A percentile compares a stretch with the other conserved stretches of the same genome.
Evolutionary conservation across 2,329 filamentous ascomycete genomes (phyloP).

Genomic region (Curvularia sp.): DNA sequence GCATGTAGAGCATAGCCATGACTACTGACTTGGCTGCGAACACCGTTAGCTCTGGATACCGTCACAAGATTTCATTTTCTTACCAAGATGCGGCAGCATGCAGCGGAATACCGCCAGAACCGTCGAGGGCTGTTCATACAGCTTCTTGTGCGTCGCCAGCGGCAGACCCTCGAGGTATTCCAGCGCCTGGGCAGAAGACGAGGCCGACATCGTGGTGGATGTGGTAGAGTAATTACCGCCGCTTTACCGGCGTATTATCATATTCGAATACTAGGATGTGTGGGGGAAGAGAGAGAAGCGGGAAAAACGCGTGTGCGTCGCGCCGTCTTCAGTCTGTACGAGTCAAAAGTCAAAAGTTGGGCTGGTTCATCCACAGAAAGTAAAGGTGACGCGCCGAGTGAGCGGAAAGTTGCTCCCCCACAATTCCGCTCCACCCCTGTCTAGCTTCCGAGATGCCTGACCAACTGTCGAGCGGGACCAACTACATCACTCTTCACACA

Average conservation of each 20-base stretch:
- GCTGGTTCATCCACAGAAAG: slow-evolving; percentile 19
- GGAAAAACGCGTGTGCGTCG: slow-evolving; percentile 26
- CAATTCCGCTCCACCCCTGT: slow-evolving; percentile 32
- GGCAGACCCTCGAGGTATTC: slow-evolving; percentile 94
- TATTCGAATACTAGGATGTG: slow-evolving; percentile 25
- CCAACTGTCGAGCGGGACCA: slow-evolving; percentile 30
- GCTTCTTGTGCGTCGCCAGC: slow-evolving; percentile 84
- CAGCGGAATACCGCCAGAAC: slow-evolving; percentile 94
- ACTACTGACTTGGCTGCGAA: slow-evolving; percentile 86
- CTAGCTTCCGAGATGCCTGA: slow-evolving; percentile 24
- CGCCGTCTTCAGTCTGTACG: slow-evolving; percentile 6
- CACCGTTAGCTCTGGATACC: slow-evolving; percentile 8
- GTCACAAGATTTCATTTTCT: background rate
- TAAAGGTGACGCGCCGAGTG: slow-evolving; percentile 35
- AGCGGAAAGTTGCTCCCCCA: slow-evolving; percentile 24
- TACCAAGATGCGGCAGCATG: slow-evolving; percentile 92
- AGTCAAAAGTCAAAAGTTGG: slow-evolving; percentile 12
- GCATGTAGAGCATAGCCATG: slow-evolving; percentile 93
- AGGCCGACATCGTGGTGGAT: slow-evolving; percentile 59
- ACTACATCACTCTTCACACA: slow-evolving; percentile 34
- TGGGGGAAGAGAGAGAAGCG: background rate
- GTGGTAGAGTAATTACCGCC: slow-evolving; percentile 20
- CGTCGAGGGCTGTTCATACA: slow-evolving; percentile 96
- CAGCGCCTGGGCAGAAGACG: slow-evolving; percentile 68
- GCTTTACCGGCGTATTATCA: slow-evolving; percentile 43